Evolutionary conservation across 176 grass and related monocot genomes (phyloP).

Genomic region (Musa itinerans): DNA sequence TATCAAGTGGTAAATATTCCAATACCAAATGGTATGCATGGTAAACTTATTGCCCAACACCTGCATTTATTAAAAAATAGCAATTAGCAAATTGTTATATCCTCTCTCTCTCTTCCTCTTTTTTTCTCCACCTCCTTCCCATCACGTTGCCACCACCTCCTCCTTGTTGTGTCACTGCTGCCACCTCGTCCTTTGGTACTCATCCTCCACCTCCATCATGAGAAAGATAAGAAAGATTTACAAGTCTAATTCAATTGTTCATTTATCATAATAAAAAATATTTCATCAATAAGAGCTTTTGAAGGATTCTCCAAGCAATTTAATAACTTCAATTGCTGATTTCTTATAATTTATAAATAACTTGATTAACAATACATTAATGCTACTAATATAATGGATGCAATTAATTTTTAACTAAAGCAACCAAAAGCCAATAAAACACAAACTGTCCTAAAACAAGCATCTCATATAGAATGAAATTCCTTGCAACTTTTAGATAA

Average conservation of each 20-base stretch:
- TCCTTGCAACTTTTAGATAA: too few species aligned
- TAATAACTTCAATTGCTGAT: not conserved
- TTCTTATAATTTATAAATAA: not conserved
- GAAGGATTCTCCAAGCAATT: not conserved
- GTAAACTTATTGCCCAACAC: too few species aligned
- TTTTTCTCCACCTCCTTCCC: too few species aligned
- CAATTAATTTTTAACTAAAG: not conserved
- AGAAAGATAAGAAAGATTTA: not conserved
- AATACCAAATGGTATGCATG: too few species aligned
- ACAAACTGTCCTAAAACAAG: not conserved
- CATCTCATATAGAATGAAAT: not conserved
- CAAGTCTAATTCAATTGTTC: not conserved
- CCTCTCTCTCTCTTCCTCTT: too few species aligned
- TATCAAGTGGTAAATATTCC: too few species aligned
- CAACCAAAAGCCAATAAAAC: not conserved
- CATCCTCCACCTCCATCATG: not conserved
- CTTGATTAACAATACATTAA: not conserved
- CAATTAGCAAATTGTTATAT: too few species aligned
- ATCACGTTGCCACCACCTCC: too few species aligned
- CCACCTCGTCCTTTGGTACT: too few species aligned
- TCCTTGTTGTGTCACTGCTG: too few species aligned
- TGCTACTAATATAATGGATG: not conserved
- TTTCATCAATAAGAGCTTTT: not conserved
- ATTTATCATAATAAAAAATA: not conserved
- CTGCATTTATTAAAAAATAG: too few species aligned